Base-by-base conservation (phyloP, 352 stramenopile genomes). In the Phytopythium vexans region DNA sequence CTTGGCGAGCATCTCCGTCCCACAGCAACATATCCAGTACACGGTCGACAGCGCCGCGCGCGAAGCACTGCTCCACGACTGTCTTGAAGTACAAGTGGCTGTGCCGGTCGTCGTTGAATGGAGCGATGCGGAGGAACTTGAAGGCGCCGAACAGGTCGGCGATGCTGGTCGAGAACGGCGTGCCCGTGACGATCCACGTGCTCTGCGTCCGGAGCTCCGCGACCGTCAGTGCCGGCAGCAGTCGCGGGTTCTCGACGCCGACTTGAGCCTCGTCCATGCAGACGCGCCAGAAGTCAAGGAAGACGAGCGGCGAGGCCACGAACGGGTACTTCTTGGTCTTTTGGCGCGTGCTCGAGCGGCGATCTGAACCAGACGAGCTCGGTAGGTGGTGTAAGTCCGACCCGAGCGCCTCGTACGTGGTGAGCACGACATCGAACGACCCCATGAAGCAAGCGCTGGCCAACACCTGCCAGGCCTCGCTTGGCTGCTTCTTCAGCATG, bases 241-340 rank as follows among this genome's bases (percentile, higher is more conserved):
- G 60, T 16, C 73, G 69, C 1, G 69, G 71, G 46, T 84, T 88
- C 61, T 97, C 87, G 1, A 97, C 85, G 9, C 78, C 76, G 10
- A 95, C 69, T 65, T 98, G 94, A 2, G 92, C 92, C 78, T 98
- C 94, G 54, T 98, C 92, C 57, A 97, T 89, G 47, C 77, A 96
- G 10, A 97, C 70, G 12, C 93, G 77, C 86, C 89, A 97, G 55
- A 90, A 98, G 9, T 73, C 63, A 38, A 97, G 82, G 37, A 77
- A 76, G 5, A 84, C 73, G 3, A 98, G 67, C 14, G 93, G 93
- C n/a, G 89, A 97, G 0, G 82, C 76, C 21, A 97, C 63, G 39
- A 96, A 83, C 3, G 73, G 62, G 52, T 97, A 97, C 32, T 70
- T 68, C 43, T 97, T 97, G 52, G 56, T 54, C 34, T 65, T 67